These are phyloP conservation scores for Protomyces macrosporus DNA, from an alignment of 1,139 yeast genomes.

Conservation along the genomic window DNA sequence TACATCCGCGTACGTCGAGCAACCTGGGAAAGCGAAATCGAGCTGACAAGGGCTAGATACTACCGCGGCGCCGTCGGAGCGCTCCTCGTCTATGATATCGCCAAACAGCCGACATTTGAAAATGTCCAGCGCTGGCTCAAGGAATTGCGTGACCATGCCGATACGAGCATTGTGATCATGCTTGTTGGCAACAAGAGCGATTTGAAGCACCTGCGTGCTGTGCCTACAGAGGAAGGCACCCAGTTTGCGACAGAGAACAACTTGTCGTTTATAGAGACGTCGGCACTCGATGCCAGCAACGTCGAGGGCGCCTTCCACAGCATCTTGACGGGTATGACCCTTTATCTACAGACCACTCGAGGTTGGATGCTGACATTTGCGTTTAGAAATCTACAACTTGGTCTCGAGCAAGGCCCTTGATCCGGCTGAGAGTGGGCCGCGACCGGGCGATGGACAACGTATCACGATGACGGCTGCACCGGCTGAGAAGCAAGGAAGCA, in stretches of 20 bases:
- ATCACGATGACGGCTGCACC: conserved; percentile 93
- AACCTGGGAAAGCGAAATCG: not conserved
- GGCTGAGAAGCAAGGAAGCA: conserved; percentile 49
- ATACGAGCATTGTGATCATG: conserved; percentile 92
- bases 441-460: conserved; percentile 75
- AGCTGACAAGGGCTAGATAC: conserved; percentile 41
- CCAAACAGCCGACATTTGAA: conserved; percentile 89
- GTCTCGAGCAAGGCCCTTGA: conserved; percentile 83
- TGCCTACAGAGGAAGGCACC: conserved; percentile 96
- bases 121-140: conserved; percentile 92
- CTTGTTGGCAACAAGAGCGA: conserved; percentile 95
- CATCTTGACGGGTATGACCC: conserved; percentile 40
- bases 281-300: conserved; percentile 90
- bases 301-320: conserved; percentile 94
- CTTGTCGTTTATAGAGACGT: conserved; percentile 91
- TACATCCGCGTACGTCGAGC: conserved; percentile 53
- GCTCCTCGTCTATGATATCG: conserved; percentile 86
- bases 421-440: conserved; percentile 50
- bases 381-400: conserved; percentile 85
- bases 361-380: not conserved
- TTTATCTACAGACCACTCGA: not conserved
- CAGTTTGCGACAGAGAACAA: conserved; percentile 90
- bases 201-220: conserved; percentile 90
- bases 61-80: conserved; percentile 99
- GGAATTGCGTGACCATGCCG: conserved; percentile 94